Base-by-base conservation (phyloP, 1,284 basidiomycete genomes). In the Ustilago curta region DNA sequence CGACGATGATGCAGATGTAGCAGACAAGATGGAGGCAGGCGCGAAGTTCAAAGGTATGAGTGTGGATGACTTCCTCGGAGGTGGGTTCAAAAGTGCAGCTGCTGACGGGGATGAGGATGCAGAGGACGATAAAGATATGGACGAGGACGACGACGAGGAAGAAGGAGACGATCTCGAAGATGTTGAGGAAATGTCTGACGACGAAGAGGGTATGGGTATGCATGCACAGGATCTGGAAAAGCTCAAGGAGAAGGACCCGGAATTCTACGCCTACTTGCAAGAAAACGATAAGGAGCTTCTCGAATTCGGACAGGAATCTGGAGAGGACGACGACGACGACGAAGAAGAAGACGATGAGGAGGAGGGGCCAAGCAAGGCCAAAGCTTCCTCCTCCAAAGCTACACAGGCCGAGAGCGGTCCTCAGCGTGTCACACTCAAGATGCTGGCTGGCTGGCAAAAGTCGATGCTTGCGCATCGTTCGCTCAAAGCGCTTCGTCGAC, bases 181-280 rank as follows among this genome's bases (percentile, higher is more conserved):
- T 25, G 59, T 83, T 5, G 80, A 82, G 42, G 78, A 73, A 5
- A 70, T 82, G 55, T 74, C 76, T 19, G 81, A 81, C 52, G 67
- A 80, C 12, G 70, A 70, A 25, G 66, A 70, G n/a, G 80, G 74
- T 27, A 70, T 57, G 12, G 70, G 67, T 37, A 76, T 64, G 62
- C 94, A 96, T 86, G 86, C 92, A 49, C 85, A 90, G 49, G 92
- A 97, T 60, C 89, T 99, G n/a, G 91, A 93, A 51, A 91, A 93
- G 81, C 89, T 99, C 42, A 92, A 92, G 14, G 92, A 96, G 86
- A 96, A 93, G 85, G 97, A 99, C 85, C 96, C 96, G 19, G 96
- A 97, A 81, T 99, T 99, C 87, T 99, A 91, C 91, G 95, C 97
- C 86, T 99, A 97, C 84, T 88, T 99, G 8, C 91, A 97, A 87